Evolutionary conservation across 2,329 filamentous ascomycete species (phyloP), one percentile per base, ranked within the genome.

Genomic region (Xylariaceae sp.): DNA sequence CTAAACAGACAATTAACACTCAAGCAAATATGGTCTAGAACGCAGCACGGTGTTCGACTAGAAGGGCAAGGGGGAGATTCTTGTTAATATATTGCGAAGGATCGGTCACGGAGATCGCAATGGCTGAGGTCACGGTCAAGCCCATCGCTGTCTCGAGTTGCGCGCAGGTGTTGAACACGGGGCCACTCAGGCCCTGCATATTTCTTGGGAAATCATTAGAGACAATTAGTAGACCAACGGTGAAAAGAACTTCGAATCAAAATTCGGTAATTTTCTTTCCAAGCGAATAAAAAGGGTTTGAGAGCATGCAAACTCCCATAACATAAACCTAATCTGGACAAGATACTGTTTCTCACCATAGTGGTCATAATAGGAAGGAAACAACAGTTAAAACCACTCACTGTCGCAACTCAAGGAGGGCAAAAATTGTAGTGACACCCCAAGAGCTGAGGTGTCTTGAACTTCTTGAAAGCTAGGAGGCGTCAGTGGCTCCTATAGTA

Each of bases 101-200:
- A 31, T 47, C 19, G 5, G 58, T 50, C 21, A 58, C 54, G 2
- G 54, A 41, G 3, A 31, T 40, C 6, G 58, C 41, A 7, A 61
- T 47, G 40, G 58, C 21, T 4, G 43, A 40, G 9, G 50, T 54
- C 11, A 58, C 11, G 4, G 37, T 51, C 37, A 61, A 12, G 2
- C 58, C 54, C 17, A 61, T 46, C 5, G 49, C 49, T 26, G 50
- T 54, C 11, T 54, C 54, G 17, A 61, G 39, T 31, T 61, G 58
- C 17, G 54, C 58, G 31, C 37, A 46, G 1, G 58, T 61, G 9
- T 61, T 58, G 39, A 54, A 54, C 6, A 61, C 54, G 17, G 49
- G 54, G 6, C 58, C 58, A 12, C 37, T 33, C 6, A 61, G 26
- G 2, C 31, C 54, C 24, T 61, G 50, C 28, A 37, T 54, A 11